Base-by-base conservation (phyloP, 1,284 basidiomycete genomes). In the Rhodotorula mucilaginosa region DNA sequence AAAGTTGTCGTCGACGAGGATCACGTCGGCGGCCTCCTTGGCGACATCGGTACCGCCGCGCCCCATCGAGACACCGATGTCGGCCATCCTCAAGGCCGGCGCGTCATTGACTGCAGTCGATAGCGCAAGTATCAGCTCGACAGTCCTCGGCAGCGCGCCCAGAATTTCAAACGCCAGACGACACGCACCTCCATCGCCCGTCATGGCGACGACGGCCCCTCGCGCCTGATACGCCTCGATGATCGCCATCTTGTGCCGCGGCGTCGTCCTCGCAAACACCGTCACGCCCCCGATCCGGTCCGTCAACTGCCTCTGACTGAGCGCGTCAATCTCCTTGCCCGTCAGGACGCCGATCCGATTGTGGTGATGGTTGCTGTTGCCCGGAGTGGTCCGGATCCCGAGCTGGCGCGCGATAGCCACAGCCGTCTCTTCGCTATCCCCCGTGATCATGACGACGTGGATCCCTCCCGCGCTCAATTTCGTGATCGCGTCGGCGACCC, bases 11-110 rank as follows among this genome's bases (percentile, higher is more conserved):
- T 98, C 94, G 52, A 97, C 95, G 23, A 99, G 87, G 76, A 99
- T 97, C 75, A 97, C 89, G 81, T 98, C 93, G 5, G 95, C 94
- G 3, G 96, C 95, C 83, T 98, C 95, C 82, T 98, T 98, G 39
- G 96, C 95, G 12, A 99, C 96, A 79, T 99, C 96, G 5, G 96
- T 98, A 5, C 95, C 96, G 70, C 90, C 91, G 82, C 90, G 92
- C 69, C 96, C 96, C 95, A 99, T 98, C 54, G 92, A 91, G 63
- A 99, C 89, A 31, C 96, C 96, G 77, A 99, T 98, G 80, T 98
- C 95, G 5, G 96, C 95, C 91, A 95, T 93, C 82, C 96, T 97
- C 73, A 98, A 84, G 26, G 95, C 95, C 8, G 95, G 95, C 0
- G 96, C 93, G 79, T 99, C 96, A 80, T 99, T 98, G 18, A 99